These are phyloP conservation scores for Verticillium klebahnii DNA, from an alignment of 2,329 filamentous ascomycete species.

Conservation along the genomic window DNA sequence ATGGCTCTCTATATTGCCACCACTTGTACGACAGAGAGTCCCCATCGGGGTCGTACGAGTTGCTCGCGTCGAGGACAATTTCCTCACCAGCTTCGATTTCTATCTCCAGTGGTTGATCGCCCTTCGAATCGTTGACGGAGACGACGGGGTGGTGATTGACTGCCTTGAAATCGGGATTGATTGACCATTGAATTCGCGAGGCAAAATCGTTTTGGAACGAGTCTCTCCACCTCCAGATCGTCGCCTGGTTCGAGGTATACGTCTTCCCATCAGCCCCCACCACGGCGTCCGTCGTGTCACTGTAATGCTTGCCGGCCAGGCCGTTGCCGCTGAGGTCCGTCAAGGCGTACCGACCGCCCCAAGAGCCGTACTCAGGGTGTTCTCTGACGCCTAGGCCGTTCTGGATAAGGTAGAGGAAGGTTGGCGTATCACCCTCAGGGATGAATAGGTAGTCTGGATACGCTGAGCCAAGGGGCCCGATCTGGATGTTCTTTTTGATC, in stretches of 20 bases:
- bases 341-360: slow-evolving; percentile 40
- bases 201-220: slow-evolving; percentile 36
- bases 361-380: slow-evolving; percentile 40
- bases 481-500: slow-evolving; percentile 48
- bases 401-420: slow-evolving; percentile 42
- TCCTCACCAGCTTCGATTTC: slow-evolving; percentile 26
- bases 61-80: slow-evolving; percentile 37
- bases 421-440: slow-evolving; percentile 46
- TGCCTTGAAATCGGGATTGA: slow-evolving; percentile 17
- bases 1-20: slow-evolving; percentile 39
- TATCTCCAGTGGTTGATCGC: slow-evolving; percentile 28
- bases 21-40: slow-evolving; percentile 39
- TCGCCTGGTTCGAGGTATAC: slow-evolving; percentile 22
- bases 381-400: slow-evolving; percentile 41
- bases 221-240: slow-evolving; percentile 35
- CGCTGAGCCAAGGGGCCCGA: slow-evolving; percentile 33
- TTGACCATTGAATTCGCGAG: slow-evolving; percentile 32
- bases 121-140: slow-evolving; percentile 34
- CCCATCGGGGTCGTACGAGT: slow-evolving; percentile 40
- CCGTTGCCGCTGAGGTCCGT: not conserved
- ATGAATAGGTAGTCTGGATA: slow-evolving; percentile 46
- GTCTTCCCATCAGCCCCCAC: slow-evolving; percentile 20
- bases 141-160: slow-evolving; percentile 42
- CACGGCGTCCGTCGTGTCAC: slow-evolving; percentile 20
- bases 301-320: slow-evolving; percentile 11